A percentile compares a stretch with the other conserved stretches of the same genome.
Conservation (phyloP, 75 land plant genomes). For the Cupressus sempervirens region DNA sequence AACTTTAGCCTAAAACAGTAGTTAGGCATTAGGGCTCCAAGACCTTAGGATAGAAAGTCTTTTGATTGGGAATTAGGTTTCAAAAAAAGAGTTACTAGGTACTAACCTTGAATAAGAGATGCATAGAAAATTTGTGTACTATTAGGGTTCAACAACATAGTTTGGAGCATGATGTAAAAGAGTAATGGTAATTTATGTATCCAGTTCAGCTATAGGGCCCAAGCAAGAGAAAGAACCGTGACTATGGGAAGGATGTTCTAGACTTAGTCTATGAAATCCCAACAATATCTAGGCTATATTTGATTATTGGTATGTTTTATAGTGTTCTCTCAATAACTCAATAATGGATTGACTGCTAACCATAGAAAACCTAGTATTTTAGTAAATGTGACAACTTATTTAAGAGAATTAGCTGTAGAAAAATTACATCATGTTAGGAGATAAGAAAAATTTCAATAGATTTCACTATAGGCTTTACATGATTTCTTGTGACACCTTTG, state of each 20-base stretch:
- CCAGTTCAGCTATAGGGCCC: neutral
- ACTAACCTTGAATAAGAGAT: neutral
- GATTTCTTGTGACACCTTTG: neutral
- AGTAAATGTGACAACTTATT: neutral
- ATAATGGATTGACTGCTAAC: neutral
- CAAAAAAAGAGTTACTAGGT: neutral
- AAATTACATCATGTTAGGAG: neutral
- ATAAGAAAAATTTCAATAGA: neutral
- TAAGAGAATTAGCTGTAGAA: neutral
- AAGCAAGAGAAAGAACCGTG: neutral
- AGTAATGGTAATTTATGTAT: neutral
- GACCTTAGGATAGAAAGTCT: neutral
- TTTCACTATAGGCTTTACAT: neutral
- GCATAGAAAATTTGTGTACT: neutral
- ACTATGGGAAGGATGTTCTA: neutral
- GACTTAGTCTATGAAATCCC: neutral
- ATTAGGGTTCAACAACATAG: neutral
- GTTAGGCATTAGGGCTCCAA: neutral
- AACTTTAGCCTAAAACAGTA: neutral
- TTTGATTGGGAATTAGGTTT: neutral
- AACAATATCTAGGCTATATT: neutral
- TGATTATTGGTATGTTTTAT: neutral
- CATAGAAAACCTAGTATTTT: neutral
- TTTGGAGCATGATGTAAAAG: neutral
- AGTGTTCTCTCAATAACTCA: neutral